A percentile compares a stretch with the other conserved stretches of the same genome.
Conservation (phyloP, 2,329 filamentous ascomycete species). For the Xylaria sp. region DNA sequence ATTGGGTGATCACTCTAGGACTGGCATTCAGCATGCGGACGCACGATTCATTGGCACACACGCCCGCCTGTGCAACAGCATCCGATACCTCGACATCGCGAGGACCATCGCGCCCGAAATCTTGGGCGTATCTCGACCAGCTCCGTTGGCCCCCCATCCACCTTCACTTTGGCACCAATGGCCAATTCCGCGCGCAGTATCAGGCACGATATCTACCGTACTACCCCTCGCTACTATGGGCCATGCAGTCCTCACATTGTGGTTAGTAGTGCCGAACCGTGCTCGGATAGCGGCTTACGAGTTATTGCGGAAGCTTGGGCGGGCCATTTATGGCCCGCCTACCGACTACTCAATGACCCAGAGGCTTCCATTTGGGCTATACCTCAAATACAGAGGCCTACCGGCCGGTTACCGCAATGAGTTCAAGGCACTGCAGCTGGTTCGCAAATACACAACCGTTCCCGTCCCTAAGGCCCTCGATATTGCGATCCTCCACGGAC, state of each 20-base stretch:
- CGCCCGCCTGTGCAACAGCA: no score
- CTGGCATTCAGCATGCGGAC: no score
- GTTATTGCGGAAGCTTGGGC: slow-evolving; percentile 38
- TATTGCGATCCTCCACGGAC: slow-evolving; percentile 29
- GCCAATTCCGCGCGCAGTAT: no score
- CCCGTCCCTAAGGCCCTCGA: slow-evolving; percentile 46
- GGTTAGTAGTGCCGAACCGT: slow-evolving; percentile 38
- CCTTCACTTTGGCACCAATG: no score
- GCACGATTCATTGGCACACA: no score
- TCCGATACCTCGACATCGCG: no score
- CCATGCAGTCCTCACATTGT: slow-evolving; percentile 34
- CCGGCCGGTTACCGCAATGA: slow-evolving; percentile 45
- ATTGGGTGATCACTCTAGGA: no score
- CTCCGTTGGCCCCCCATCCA: no score
- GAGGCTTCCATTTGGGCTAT: slow-evolving; percentile 50
- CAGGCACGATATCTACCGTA: not conserved
- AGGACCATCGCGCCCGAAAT: no score
- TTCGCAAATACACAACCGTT: slow-evolving; percentile 46
- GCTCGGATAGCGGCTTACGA: slow-evolving; percentile 39
- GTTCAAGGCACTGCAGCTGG: slow-evolving; percentile 44
- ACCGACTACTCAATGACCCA: slow-evolving; percentile 33
- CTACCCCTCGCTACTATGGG: slow-evolving; percentile 19
- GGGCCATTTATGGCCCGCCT: slow-evolving; percentile 37
- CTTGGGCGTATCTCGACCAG: no score
- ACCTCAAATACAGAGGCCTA: slow-evolving; percentile 44